phyloP scores from a whole-genome alignment of 306 rosid species.

The Cicer pinnatifidum region DNA sequence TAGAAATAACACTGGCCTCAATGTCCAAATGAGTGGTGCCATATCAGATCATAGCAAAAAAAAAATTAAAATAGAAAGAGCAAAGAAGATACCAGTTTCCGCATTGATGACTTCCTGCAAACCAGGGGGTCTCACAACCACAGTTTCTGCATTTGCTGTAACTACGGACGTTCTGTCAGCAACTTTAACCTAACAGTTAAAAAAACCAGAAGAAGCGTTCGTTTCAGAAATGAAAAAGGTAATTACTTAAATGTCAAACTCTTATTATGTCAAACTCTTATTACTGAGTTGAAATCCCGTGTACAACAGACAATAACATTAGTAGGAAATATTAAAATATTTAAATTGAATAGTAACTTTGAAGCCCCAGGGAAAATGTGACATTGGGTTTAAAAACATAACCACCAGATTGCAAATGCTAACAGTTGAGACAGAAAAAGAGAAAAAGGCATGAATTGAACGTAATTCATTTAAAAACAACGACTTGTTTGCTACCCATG shows the following conservation, averaged over 20 bases:
- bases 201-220: slow-evolving; percentile 23
- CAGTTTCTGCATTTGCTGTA: slow-evolving; percentile 89
- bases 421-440: slow-evolving; percentile 18
- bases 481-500: neutral
- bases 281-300: no score
- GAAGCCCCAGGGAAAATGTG: slow-evolving; percentile 17
- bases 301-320: neutral
- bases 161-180: slow-evolving; percentile 71
- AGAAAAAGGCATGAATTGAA: neutral
- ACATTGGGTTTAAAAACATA: neutral
- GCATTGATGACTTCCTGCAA: slow-evolving; percentile 76
- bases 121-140: slow-evolving; percentile 74
- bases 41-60: neutral
- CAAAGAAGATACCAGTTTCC: slow-evolving; percentile 66
- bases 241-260: neutral
- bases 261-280: no score
- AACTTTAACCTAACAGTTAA: slow-evolving; percentile 71
- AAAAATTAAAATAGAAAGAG: neutral
- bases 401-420: slow-evolving; percentile 1
- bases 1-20: slow-evolving; percentile 8
- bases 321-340: neutral
- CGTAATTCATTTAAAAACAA: neutral
- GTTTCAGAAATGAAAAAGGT: slow-evolving; percentile 8
- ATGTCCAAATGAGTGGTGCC: neutral
- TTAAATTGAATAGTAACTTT: slow-evolving; percentile 26